Evolutionary conservation across 768 basidiomycete species (phyloP).

Genomic region (Lactarius vividus): DNA sequence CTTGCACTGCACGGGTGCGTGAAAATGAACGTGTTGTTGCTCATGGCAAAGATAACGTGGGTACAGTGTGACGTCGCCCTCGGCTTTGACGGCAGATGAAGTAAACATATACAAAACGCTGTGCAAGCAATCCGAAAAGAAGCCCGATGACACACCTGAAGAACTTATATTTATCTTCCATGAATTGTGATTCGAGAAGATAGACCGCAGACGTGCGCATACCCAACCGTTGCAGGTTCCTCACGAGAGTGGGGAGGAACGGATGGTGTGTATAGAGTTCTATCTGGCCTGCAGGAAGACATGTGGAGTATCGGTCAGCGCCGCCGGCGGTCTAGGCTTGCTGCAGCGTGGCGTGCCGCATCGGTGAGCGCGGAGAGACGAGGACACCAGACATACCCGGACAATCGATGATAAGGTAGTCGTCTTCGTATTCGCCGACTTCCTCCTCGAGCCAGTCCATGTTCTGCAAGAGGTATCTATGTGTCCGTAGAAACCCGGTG

Average conservation of each 20-base stretch:
- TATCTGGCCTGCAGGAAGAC: slow-evolving; percentile 71
- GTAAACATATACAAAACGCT: slow-evolving; percentile 14
- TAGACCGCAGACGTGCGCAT: slow-evolving; percentile 89
- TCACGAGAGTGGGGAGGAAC: slow-evolving; percentile 88
- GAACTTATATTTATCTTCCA: slow-evolving; percentile 99
- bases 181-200: slow-evolving; percentile 96
- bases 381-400: slow-evolving; percentile 53
- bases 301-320: slow-evolving; percentile 13
- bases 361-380: slow-evolving; percentile 3
- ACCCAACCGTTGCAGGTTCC: slow-evolving; percentile 67
- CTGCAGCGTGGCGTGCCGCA: slow-evolving; percentile 9
- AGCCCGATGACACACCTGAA: slow-evolving; percentile 60
- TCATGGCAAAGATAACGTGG: slow-evolving; percentile 7
- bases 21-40: slow-evolving; percentile 3
- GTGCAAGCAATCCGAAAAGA: slow-evolving; percentile 13
- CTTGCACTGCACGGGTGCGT: background rate
- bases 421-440: slow-evolving; percentile 90
- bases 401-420: slow-evolving; percentile 92
- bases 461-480: slow-evolving; percentile 91
- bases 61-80: slow-evolving; percentile 11
- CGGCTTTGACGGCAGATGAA: slow-evolving; percentile 3
- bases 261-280: slow-evolving; percentile 99
- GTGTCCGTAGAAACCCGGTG: slow-evolving; percentile 5
- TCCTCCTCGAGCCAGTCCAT: slow-evolving; percentile 99
- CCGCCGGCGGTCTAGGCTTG: background rate